Evolutionary conservation across 2,329 filamentous ascomycete species (phyloP).

Genomic region (Hypomyces perniciosus): DNA sequence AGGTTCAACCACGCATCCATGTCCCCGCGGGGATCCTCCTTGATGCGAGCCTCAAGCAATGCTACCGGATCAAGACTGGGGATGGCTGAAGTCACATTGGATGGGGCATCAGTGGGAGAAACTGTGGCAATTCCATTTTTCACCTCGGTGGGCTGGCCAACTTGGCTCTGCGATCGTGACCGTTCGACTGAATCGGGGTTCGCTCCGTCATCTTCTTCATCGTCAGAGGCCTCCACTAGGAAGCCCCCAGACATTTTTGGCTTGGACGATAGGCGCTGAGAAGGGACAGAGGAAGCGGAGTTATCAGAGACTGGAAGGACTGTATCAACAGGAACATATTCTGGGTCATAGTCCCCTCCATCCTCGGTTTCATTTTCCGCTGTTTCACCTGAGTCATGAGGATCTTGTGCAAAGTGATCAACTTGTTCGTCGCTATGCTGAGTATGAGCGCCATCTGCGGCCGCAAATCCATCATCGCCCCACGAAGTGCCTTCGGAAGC

Average conservation of each 20-base stretch:
- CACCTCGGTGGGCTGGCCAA: slow-evolving; percentile 17
- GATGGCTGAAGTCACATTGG: slow-evolving; percentile 31
- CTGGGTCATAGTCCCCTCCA: slow-evolving; percentile 53
- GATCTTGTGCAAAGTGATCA: slow-evolving; percentile 43
- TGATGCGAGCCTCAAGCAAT: slow-evolving; percentile 82
- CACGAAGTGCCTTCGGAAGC: slow-evolving; percentile 40
- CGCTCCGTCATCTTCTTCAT: slow-evolving; percentile 37
- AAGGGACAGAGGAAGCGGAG: slow-evolving; percentile 21
- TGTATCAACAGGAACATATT: slow-evolving; percentile 44
- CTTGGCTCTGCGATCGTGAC: slow-evolving; percentile 5
- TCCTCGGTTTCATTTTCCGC: slow-evolving; percentile 45
- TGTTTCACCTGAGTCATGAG: slow-evolving; percentile 44
- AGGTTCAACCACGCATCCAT: slow-evolving; percentile 86
- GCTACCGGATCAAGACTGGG: slow-evolving; percentile 61
- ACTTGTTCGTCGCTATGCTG: slow-evolving; percentile 51
- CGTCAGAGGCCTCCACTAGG: slow-evolving; percentile 54
- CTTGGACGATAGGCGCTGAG: slow-evolving; percentile 37
- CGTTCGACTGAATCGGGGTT: neutral
- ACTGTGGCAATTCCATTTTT: slow-evolving; percentile 18
- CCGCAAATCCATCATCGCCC: slow-evolving; percentile 48
- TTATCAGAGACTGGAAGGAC: slow-evolving; percentile 30
- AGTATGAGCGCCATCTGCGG: slow-evolving; percentile 50
- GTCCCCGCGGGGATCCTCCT: slow-evolving; percentile 87
- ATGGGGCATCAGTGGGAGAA: slow-evolving; percentile 20
- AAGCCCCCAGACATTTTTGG: slow-evolving; percentile 56